Base-by-base conservation (phyloP, 169 alveolate genomes). In the Eimeria necatrix region DNA sequence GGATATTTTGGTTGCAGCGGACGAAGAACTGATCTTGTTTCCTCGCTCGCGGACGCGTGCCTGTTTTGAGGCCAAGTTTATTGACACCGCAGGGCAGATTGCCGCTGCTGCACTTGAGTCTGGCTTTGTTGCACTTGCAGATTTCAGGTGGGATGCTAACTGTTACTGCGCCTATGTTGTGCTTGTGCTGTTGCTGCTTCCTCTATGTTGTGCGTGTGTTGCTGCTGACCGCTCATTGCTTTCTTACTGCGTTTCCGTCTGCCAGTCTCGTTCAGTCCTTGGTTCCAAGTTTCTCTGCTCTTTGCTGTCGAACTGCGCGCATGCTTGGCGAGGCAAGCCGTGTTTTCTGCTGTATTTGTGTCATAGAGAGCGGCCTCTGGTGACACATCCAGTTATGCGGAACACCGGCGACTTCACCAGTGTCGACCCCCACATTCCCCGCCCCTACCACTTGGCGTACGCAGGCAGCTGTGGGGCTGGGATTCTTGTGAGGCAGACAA, bases 391-490 rank as follows among this genome's bases (percentile, higher is more conserved):
- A 6, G 56, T 76, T 0, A 76, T 76, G 87, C 87, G 87, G 32
- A 48, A 76, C 24, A 48, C 64, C 59, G 87, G 87, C 0, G 87
- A 76, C 87, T 76, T 76, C 87, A 76, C 87, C 32, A 76, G 87
- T 26, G 87, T 76, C 18, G 87, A 76, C 61, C 87, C 87, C 6
- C 87, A 76, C 61, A 20, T 76, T 16, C 87, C 87, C n/a, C 26
- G 6, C 61, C 87, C 87, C 18, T 76, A 22, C 24, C 64, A 46
- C 32, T 60, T 76, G 26, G 87, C 87, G 6, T 76, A 76, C 24
- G 87, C 87, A 22, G 87, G 87, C 87, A 76, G 87, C 24, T 76
- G 64, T 18, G 87, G 87, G 49, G 87, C 87, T 8, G 87, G 87
- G 32, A 76, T 76, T 22, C 87, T 76, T 3, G 87, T 76, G 26